phyloP scores from a whole-genome alignment of 805 yeast genomes.

The Priceomyces melissophilus region DNA sequence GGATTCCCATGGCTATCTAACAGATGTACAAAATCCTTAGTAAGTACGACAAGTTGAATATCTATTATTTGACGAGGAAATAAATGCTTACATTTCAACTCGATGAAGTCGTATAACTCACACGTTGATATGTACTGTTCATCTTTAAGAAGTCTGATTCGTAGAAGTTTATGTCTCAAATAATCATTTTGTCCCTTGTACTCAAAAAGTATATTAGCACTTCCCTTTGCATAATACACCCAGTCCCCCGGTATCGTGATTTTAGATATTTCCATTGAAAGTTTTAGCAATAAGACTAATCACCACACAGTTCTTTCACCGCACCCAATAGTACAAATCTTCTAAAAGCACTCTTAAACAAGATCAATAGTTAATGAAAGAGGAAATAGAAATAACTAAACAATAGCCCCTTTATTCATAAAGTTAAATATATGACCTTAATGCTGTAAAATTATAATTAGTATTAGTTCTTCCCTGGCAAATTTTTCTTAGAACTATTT shows the following conservation, averaged over 20 bases:
- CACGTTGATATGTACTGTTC: constrained; percentile 35
- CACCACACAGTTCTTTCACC: no score
- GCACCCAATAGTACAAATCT: no score
- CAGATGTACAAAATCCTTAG: constrained; percentile 25
- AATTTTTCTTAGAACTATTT: no score
- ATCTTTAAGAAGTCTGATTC: constrained; percentile 34
- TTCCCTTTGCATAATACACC: constrained; percentile 44
- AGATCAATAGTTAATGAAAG: no score
- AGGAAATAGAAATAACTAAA: no score
- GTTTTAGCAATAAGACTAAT: background rate
- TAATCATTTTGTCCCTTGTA: constrained; percentile 35
- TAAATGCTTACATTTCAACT: constrained; percentile 27
- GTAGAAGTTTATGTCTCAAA: constrained; percentile 34
- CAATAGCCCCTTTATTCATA: no score
- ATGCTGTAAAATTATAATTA: no score
- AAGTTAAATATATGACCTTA: no score
- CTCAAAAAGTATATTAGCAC: constrained; percentile 46
- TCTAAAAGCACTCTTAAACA: no score
- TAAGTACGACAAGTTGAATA: constrained; percentile 28
- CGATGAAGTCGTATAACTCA: constrained; percentile 41
- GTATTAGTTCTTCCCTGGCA: no score
- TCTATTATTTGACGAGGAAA: constrained; percentile 30
- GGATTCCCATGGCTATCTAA: constrained; percentile 23
- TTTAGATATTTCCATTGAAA: constrained; percentile 35
- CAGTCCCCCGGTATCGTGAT: constrained; percentile 37